phyloP scores from a whole-genome alignment of 2,329 filamentous ascomycete genomes.

The Pyrenophora teres region DNA sequence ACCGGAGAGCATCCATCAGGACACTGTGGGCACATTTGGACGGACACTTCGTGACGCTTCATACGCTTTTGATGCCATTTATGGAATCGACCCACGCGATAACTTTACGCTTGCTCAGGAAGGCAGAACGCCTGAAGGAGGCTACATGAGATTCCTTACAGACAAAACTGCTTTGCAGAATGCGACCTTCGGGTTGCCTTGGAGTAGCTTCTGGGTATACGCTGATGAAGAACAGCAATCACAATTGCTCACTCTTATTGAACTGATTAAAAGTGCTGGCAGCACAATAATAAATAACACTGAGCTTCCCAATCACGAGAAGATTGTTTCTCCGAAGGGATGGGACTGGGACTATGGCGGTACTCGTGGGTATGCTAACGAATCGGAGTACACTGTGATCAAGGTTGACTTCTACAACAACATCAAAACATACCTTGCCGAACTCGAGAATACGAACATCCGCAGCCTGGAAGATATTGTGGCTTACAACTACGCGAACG shows the following conservation, averaged over 20 bases:
- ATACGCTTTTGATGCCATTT: slow-evolving; percentile 69
- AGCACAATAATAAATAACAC: slow-evolving; percentile 72
- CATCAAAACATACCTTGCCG: slow-evolving; percentile 66
- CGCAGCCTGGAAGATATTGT: slow-evolving; percentile 36
- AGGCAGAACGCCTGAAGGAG: slow-evolving; percentile 58
- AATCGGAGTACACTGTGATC: slow-evolving; percentile 74
- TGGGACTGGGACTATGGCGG: slow-evolving; percentile 76
- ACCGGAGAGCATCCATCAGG: slow-evolving; percentile 69
- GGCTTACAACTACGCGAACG: slow-evolving; percentile 57
- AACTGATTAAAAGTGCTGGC: slow-evolving; percentile 63
- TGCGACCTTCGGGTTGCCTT: slow-evolving; percentile 72
- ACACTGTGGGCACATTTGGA: slow-evolving; percentile 70
- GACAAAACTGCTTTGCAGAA: slow-evolving; percentile 60
- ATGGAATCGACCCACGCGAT: slow-evolving; percentile 65
- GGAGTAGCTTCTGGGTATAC: slow-evolving; percentile 71
- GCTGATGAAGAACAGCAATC: slow-evolving; percentile 61
- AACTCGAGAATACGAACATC: slow-evolving; percentile 58
- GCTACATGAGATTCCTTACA: slow-evolving; percentile 63
- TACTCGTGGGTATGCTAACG: slow-evolving; percentile 65
- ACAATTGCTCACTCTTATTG: slow-evolving; percentile 56
- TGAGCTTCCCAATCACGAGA: slow-evolving; percentile 67
- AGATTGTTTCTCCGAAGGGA: slow-evolving; percentile 66
- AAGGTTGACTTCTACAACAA: slow-evolving; percentile 74
- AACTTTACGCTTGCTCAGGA: slow-evolving; percentile 67
- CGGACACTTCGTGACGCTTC: slow-evolving; percentile 71